These are phyloP conservation scores for Zychaea mexicana DNA, from an alignment of 371 early-diverging fungal genomes.

Conservation along the genomic window DNA sequence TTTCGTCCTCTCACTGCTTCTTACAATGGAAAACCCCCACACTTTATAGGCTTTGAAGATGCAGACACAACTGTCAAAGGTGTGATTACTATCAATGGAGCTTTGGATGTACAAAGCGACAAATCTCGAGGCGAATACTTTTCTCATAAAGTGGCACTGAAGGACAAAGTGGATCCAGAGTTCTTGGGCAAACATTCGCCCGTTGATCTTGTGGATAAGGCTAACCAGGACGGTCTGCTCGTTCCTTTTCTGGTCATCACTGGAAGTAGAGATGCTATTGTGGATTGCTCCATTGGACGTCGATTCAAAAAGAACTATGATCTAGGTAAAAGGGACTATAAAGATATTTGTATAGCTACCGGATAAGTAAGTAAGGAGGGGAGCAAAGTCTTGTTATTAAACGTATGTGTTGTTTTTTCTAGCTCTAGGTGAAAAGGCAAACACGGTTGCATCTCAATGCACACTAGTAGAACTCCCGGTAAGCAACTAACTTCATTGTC, in stretches of 20 bases:
- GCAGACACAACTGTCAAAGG: slow-evolving; percentile 70
- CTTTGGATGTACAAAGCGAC: slow-evolving; percentile 40
- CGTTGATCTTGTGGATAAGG: slow-evolving; percentile 13
- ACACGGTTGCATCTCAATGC: slow-evolving; percentile 14
- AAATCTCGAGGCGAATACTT: slow-evolving; percentile 30
- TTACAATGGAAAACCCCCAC: not conserved
- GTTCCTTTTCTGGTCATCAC: slow-evolving; percentile 35
- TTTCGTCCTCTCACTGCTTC: not conserved
- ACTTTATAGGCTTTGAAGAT: slow-evolving; percentile 57
- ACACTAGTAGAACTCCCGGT: slow-evolving; percentile 18
- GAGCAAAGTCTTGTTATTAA: not conserved
- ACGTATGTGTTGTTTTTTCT: not conserved
- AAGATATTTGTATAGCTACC: too few species aligned
- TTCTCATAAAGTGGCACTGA: slow-evolving; percentile 34
- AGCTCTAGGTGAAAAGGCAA: slow-evolving; percentile 9
- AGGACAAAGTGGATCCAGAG: slow-evolving; percentile 30
- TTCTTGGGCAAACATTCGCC: slow-evolving; percentile 57
- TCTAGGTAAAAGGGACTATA: slow-evolving; percentile 30
- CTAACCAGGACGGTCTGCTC: slow-evolving; percentile 17
- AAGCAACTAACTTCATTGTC: too few species aligned
- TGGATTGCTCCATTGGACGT: slow-evolving; percentile 18
- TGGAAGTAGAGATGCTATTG: slow-evolving; percentile 38
- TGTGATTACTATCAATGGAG: slow-evolving; percentile 50
- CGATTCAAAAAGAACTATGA: slow-evolving; percentile 31
- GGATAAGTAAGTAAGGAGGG: too few species aligned